Base-by-base conservation (phyloP, 1,139 yeast genomes). In the Lodderomyces theae region DNA sequence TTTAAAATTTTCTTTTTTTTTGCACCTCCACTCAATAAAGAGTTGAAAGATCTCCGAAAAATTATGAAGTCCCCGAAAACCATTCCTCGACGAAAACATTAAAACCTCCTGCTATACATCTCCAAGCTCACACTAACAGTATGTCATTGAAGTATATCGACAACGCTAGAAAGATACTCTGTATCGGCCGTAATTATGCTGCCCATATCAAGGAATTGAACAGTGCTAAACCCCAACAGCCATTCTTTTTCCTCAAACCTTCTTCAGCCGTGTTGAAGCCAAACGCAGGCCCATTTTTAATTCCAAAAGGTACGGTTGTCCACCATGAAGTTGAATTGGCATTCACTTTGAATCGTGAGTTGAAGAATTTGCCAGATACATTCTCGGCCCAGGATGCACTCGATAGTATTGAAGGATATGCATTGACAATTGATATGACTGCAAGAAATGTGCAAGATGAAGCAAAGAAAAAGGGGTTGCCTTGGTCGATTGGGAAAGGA, bases 401-500 rank as follows among this genome's bases (percentile, higher is more conserved):
- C 42, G 87, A 85, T 37, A 72, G 88, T 12, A 86, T 92, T 51
- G 87, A 78, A 7, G 84, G 97, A 2, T 89, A 90, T 56, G 87
- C 95, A 0, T 69, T 94, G 49, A 89, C 97, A 0, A 77, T 92
- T 41, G 98, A 92, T 60, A 75, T 92, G 75, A 92, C 98, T 7
- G 98, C 96, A 0, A 77, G 98, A 60, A 89, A 90, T 56, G 95
- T 92, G 25, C 99, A 92, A 64, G 90, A 86, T 55, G 96, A 84
- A 57, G 97, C 97, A 38, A 94, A 92, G 64, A 78, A 76, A 66
- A 88, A 88, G 61, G 97, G 98, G 1, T 73, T 92, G 43, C 98
- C 98, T 11, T 92, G 99, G 99, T 68, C 94, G 4, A 87, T 90
- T 51, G 96, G 94, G 30, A 94, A 92, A 61, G 98, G 98, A 0